Percentiles rank a stretch among this genome's conserved stretches.
Conservation (phyloP, 805 yeast species). For the Starmerella floris region DNA sequence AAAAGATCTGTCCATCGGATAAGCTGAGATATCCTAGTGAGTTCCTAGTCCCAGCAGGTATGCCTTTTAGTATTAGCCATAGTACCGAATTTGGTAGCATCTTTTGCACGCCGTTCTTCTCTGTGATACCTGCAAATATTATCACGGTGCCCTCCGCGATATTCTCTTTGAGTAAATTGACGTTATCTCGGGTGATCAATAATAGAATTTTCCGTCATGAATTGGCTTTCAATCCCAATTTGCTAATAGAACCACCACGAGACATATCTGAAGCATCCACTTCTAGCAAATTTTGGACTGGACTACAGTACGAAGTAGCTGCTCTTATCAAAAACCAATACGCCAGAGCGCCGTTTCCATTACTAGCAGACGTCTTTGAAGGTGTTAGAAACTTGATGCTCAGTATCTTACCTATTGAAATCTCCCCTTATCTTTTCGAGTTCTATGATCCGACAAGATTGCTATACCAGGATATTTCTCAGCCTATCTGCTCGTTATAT, state of each 20-base stretch:
- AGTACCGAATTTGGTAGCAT: constrained; percentile 5
- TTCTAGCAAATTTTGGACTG: constrained; percentile 49
- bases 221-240: constrained; percentile 77
- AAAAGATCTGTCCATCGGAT: too few relatives aligned
- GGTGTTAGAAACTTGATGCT: constrained; percentile 68
- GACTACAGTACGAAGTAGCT: constrained; percentile 83
- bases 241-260: constrained; percentile 35
- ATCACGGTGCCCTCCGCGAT: constrained; percentile 49
- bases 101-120: constrained; percentile 15
- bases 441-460: neutral
- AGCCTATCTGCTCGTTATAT: constrained; percentile 38
- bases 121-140: constrained; percentile 4
- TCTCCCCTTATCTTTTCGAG: neutral
- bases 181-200: constrained; percentile 71
- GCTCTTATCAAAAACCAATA: constrained; percentile 43
- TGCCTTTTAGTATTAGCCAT: constrained; percentile 11
- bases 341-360: constrained; percentile 20
- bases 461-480: constrained; percentile 44
- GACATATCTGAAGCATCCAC: neutral
- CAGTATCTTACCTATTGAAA: constrained; percentile 50
- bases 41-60: constrained; percentile 12
- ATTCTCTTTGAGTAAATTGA: constrained; percentile 72
- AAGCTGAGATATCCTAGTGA: neutral
- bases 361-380: constrained; percentile 57
- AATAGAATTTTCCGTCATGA: constrained; percentile 91